These are phyloP conservation scores for Aspergillus nomiae DNA, from an alignment of 2,329 filamentous ascomycete genomes.

Conservation along the genomic window DNA sequence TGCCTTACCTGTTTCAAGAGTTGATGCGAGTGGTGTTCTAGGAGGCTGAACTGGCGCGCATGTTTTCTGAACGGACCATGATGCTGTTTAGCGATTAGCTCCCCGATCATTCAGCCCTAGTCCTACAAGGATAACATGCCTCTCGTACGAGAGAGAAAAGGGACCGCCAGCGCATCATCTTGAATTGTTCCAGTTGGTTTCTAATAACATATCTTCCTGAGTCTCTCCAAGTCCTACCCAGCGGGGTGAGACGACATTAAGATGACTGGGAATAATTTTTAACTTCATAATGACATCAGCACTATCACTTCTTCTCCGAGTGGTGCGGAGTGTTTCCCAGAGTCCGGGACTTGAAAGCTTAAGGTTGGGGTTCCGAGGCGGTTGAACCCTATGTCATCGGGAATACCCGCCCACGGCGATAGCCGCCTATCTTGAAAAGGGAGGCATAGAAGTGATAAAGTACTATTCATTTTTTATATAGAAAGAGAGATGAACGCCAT, in stretches of 20 bases:
- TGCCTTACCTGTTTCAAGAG: slow-evolving; percentile 25
- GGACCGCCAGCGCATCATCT: neutral
- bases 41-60: slow-evolving; percentile 22
- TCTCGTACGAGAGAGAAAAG: neutral
- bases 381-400: neutral
- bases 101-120: neutral
- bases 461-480: too few species aligned
- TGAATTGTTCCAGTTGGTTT: neutral
- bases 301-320: neutral
- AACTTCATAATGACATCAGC: neutral
- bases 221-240: neutral
- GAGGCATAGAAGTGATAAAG: too few species aligned
- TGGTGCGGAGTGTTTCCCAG: neutral
- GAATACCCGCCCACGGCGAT: too few species aligned
- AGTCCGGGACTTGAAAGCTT: neutral
- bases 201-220: neutral
- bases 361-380: neutral
- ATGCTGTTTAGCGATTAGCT: neutral
- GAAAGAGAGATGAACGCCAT: neutral
- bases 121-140: neutral
- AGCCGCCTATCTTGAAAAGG: too few species aligned
- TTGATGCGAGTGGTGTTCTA: slow-evolving; percentile 29
- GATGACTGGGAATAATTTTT: neutral
- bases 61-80: slow-evolving; percentile 8
- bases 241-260: neutral